Evolutionary conservation across 2,329 filamentous ascomycete genomes (phyloP).

Genomic region (Penicillium oxalicum): DNA sequence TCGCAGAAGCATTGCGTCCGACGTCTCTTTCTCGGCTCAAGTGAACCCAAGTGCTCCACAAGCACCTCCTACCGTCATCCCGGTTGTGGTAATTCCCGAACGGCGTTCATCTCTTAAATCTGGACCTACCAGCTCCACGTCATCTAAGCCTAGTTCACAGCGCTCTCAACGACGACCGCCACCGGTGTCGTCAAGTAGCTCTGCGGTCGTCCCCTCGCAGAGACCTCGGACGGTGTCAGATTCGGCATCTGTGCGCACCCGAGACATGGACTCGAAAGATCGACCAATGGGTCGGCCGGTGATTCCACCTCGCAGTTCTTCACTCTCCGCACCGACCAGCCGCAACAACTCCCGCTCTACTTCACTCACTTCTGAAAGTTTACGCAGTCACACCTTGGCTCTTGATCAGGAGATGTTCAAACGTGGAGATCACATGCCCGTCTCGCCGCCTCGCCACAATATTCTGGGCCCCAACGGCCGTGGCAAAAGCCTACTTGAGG

Average conservation of each 20-base stretch:
- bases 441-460: conserved; percentile 19
- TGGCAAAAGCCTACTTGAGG: conserved; percentile 19
- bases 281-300: conserved; percentile 25
- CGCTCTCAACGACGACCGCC: conserved; percentile 35
- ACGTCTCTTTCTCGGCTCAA: conserved; percentile 34
- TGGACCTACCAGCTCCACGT: conserved; percentile 30
- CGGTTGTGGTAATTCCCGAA: conserved; percentile 45
- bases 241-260: conserved; percentile 24
- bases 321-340: conserved; percentile 44
- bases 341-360: conserved; percentile 40
- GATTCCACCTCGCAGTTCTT: conserved; percentile 40
- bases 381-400: conserved; percentile 30
- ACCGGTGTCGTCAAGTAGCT: conserved; percentile 31
- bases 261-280: conserved; percentile 25
- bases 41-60: conserved; percentile 26
- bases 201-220: conserved; percentile 28
- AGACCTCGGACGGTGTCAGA: conserved; percentile 40
- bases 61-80: conserved; percentile 37
- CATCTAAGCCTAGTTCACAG: conserved; percentile 35
- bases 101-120: conserved; percentile 42
- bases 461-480: conserved; percentile 13
- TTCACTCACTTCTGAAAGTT: conserved; percentile 41
- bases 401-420: conserved; percentile 24
- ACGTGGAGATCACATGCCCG: conserved; percentile 14
- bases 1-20: conserved; percentile 40